A percentile compares a stretch with the other conserved stretches of the same genome.
Evolutionary conservation across 208 protist species (phyloP).

Genomic region (Leishmania martiniquensis): DNA sequence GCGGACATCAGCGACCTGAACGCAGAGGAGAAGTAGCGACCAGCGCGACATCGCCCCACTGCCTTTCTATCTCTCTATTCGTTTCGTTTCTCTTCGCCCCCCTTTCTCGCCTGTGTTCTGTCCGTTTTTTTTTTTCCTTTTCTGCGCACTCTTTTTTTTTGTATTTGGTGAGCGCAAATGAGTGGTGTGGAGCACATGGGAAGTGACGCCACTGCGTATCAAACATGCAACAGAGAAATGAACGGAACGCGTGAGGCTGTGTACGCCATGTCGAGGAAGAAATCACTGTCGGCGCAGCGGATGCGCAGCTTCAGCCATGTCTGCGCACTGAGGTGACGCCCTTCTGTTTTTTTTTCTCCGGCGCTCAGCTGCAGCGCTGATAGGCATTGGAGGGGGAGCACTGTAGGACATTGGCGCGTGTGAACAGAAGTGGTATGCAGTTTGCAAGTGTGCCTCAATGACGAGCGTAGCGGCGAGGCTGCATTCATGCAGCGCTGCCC

Average conservation of each 20-base stretch:
- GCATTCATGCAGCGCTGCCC: not conserved
- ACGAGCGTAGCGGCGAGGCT: not conserved
- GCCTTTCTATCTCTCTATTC: conserved; percentile 1
- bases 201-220: not conserved
- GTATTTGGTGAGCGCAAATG: not conserved
- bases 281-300: not conserved
- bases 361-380: not conserved
- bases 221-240: not conserved
- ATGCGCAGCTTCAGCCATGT: not conserved
- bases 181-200: not conserved
- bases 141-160: conserved; percentile 2
- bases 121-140: not conserved
- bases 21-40: conserved; percentile 16
- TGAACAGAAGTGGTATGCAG: not conserved
- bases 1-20: conserved; percentile 73
- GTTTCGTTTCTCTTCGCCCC: not conserved
- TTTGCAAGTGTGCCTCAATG: too few relatives aligned
- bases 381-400: not conserved
- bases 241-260: not conserved
- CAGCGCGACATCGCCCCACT: not conserved
- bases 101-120: not conserved
- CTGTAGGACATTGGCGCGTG: not conserved
- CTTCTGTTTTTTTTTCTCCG: conserved; percentile 5
- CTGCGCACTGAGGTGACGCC: not conserved
- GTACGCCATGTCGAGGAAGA: not conserved